Percentiles rank a stretch among this genome's conserved stretches.
phyloP scores from a whole-genome alignment of 768 basidiomycete species.

The Grammothele lineata region DNA sequence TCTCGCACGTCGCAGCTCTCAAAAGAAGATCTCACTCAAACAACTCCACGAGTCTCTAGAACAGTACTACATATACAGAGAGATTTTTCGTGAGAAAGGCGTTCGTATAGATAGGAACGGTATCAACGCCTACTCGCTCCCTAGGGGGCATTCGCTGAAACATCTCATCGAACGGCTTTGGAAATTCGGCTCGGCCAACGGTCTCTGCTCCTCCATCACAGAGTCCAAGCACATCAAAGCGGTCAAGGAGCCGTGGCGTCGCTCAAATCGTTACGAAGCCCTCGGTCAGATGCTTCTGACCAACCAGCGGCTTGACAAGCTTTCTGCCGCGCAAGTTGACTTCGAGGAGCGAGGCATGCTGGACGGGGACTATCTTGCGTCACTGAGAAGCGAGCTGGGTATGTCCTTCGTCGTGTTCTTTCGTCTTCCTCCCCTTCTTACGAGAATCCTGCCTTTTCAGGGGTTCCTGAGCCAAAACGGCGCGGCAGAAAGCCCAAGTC shows the following conservation, averaged over 20 bases:
- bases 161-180: conserved; percentile 15
- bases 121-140: not conserved
- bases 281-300: conserved; percentile 22
- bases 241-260: conserved; percentile 21
- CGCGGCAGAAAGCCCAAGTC: too few relatives aligned
- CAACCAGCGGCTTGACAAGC: conserved; percentile 20
- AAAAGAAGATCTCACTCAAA: not conserved
- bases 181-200: conserved; percentile 21
- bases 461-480: too few relatives aligned
- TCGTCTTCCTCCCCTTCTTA: conserved; percentile 14
- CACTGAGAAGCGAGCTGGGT: conserved; percentile 12
- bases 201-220: conserved; percentile 24
- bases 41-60: not conserved
- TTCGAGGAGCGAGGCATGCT: conserved; percentile 21
- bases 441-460: not conserved
- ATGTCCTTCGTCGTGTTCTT: conserved; percentile 9
- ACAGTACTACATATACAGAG: not conserved
- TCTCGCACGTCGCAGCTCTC: not conserved
- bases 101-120: not conserved
- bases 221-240: conserved; percentile 23
- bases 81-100: conserved; percentile 6
- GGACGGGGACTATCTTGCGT: conserved; percentile 19
- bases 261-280: conserved; percentile 15
- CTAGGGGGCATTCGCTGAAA: not conserved
- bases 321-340: conserved; percentile 13